A percentile compares a stretch with the other conserved stretches of the same genome.
These are phyloP conservation scores for Helichrysum umbraculigerum DNA, from an alignment of 129 eudicot genomes.

Conservation along the genomic window DNA sequence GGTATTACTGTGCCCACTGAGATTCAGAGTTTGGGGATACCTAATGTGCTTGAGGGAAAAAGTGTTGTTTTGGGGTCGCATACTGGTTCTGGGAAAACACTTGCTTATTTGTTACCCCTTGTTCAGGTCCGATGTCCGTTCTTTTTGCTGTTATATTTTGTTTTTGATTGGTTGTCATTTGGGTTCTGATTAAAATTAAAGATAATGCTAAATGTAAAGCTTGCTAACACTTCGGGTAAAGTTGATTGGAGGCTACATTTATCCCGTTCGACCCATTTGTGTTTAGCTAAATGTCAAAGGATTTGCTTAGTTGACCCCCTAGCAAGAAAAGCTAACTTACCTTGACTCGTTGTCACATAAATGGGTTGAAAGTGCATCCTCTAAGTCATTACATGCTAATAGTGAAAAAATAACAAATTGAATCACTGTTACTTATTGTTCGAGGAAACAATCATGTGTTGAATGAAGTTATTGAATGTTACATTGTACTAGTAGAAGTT, in stretches of 20 bases:
- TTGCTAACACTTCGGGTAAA: no score
- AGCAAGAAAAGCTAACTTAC: background rate
- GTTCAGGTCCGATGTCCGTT: conserved; percentile 55
- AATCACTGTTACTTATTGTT: background rate
- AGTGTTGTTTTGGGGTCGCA: conserved; percentile 95
- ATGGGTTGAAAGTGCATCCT: background rate
- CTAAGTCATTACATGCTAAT: background rate
- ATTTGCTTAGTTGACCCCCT: background rate
- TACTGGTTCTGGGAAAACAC: conserved; percentile 98
- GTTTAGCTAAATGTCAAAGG: background rate
- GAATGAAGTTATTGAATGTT: conserved; percentile 2
- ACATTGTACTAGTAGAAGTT: background rate
- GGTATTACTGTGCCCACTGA: conserved; percentile 83
- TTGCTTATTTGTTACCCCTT: conserved; percentile 87
- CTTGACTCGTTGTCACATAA: background rate
- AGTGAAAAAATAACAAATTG: background rate
- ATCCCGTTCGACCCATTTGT: background rate
- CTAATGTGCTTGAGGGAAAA: conserved; percentile 64
- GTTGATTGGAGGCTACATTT: background rate
- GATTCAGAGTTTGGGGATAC: conserved; percentile 90
- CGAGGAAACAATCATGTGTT: background rate
- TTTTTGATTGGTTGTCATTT: background rate
- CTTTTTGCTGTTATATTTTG: background rate
- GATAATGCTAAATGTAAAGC: background rate
- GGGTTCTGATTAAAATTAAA: background rate